These are phyloP conservation scores for Rhodotorula mucilaginosa DNA, from an alignment of 1,284 basidiomycete species.

Conservation along the genomic window DNA sequence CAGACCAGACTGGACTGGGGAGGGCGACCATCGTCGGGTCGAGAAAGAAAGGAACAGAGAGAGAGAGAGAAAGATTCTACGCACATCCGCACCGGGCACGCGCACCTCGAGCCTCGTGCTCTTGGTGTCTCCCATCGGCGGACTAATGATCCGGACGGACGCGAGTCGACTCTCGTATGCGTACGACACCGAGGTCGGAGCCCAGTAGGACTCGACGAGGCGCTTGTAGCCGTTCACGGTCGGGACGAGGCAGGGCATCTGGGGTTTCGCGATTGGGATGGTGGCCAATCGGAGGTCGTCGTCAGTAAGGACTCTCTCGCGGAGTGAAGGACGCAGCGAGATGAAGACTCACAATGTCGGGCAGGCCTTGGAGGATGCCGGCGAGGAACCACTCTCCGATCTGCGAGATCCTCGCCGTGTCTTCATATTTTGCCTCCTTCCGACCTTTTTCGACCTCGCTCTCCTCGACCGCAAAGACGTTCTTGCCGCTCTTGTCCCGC, in stretches of 20 bases:
- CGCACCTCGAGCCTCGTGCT: slow-evolving; percentile 68
- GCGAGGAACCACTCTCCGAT: slow-evolving; percentile 89
- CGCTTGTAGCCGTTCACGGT: slow-evolving; percentile 71
- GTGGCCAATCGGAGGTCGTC: not conserved
- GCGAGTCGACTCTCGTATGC: slow-evolving; percentile 93
- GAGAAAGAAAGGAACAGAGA: too few relatives aligned
- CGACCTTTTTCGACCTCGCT: slow-evolving; percentile 64
- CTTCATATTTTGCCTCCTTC: slow-evolving; percentile 67
- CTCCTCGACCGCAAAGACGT: slow-evolving; percentile 70
- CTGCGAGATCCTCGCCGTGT: slow-evolving; percentile 78
- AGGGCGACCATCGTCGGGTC: too few relatives aligned
- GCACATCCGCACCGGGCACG: slow-evolving; percentile 92
- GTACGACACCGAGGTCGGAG: slow-evolving; percentile 63
- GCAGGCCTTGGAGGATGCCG: slow-evolving; percentile 80
- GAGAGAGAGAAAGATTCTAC: slow-evolving; percentile 21
- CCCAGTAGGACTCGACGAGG: slow-evolving; percentile 60
- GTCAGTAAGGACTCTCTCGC: too few relatives aligned
- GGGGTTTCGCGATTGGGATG: not conserved
- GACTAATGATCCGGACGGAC: slow-evolving; percentile 84
- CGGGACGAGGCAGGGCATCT: slow-evolving; percentile 47
- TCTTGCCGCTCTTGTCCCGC: slow-evolving; percentile 65
- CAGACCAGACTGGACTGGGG: too few relatives aligned
- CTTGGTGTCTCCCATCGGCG: slow-evolving; percentile 73
- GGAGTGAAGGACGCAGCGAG: too few relatives aligned
- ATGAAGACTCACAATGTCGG: slow-evolving; percentile 57